These are phyloP conservation scores for Lathyrus sativus DNA, from an alignment of 306 rosid genomes.

Conservation along the genomic window DNA sequence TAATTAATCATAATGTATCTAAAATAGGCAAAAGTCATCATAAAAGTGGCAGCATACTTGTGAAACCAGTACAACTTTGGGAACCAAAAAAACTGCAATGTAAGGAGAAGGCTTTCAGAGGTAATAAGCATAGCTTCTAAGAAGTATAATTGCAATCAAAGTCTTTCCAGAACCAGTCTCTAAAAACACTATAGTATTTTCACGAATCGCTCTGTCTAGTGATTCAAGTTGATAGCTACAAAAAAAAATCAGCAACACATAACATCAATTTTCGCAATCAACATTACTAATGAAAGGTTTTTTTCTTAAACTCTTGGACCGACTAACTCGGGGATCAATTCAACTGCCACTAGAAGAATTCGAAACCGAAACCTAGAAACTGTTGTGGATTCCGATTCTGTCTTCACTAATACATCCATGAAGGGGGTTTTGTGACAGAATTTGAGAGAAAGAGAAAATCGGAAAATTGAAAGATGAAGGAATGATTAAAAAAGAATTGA, in stretches of 20 bases:
- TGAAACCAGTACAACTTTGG: slow-evolving; percentile 74
- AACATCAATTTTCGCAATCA: not conserved
- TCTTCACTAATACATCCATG: too few species aligned
- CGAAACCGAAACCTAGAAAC: too few species aligned
- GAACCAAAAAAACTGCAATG: slow-evolving; percentile 81
- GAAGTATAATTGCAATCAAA: slow-evolving; percentile 84
- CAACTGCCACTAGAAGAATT: too few species aligned
- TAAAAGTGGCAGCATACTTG: slow-evolving; percentile 53
- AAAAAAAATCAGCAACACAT: slow-evolving; percentile 7
- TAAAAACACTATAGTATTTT: slow-evolving; percentile 71
- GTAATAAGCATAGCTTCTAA: slow-evolving; percentile 65
- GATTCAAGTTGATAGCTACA: slow-evolving; percentile 88
- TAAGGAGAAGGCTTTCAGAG: slow-evolving; percentile 69
- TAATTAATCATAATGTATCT: not conserved
- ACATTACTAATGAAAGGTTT: not conserved
- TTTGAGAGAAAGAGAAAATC: too few species aligned
- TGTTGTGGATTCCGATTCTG: too few species aligned
- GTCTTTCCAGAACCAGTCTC: slow-evolving; percentile 97
- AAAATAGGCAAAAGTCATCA: not conserved
- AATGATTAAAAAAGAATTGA: too few species aligned
- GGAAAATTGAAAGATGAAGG: too few species aligned
- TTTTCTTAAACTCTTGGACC: not conserved
- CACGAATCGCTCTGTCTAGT: slow-evolving; percentile 55
- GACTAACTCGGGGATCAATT: too few species aligned
- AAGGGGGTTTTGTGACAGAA: too few species aligned